phyloP scores from a whole-genome alignment of 768 basidiomycete species.

The Lactarius trivialis region DNA sequence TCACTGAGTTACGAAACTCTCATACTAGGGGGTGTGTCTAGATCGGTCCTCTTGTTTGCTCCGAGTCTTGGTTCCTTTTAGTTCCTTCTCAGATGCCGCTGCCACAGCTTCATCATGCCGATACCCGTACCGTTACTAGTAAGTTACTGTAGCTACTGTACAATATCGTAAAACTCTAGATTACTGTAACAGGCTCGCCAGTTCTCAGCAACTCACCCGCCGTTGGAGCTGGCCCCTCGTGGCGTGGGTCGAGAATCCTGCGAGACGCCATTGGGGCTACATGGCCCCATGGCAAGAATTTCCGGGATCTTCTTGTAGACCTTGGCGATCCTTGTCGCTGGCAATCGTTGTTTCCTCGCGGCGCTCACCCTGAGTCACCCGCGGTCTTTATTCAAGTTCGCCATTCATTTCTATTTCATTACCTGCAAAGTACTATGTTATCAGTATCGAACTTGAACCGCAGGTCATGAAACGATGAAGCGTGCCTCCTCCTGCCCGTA shows the following conservation, averaged over 20 bases:
- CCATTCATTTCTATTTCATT: neutral
- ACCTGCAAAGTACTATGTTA: too few species aligned
- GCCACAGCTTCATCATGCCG: neutral
- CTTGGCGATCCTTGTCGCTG: neutral
- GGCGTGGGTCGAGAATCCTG: neutral
- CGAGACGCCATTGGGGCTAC: neutral
- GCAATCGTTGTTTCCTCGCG: neutral
- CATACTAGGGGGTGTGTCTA: neutral
- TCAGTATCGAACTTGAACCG: neutral
- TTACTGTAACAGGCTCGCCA: conserved; percentile 8
- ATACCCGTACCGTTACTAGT: neutral
- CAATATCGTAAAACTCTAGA: neutral
- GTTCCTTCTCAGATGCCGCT: neutral
- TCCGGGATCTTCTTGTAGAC: neutral
- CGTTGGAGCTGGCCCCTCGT: neutral
- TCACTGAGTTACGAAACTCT: neutral
- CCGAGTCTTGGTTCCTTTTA: too few species aligned
- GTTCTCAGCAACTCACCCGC: neutral
- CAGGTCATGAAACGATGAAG: neutral
- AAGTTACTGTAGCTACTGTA: neutral
- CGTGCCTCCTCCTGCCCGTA: neutral
- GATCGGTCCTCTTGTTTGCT: neutral
- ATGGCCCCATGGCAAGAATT: neutral
- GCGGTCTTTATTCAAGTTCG: neutral
- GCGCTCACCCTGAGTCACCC: neutral